phyloP scores from a whole-genome alignment of 306 rosid genomes.

The Begonia fuchsioides region DNA sequence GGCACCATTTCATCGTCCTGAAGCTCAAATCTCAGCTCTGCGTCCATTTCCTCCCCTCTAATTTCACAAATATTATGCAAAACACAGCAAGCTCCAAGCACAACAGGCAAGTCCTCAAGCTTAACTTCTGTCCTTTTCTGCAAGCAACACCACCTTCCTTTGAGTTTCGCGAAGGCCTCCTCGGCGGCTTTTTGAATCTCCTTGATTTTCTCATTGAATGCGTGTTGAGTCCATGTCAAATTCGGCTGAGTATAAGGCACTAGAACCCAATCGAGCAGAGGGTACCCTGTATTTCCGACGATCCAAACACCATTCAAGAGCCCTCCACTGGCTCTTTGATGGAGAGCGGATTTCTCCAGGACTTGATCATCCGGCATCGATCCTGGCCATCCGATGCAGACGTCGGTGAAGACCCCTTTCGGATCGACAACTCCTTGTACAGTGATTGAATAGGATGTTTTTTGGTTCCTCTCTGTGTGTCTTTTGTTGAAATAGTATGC shows the following conservation, averaged over 20 bases:
- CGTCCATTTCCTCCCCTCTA: conserved; percentile 52
- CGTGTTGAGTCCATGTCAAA: conserved; percentile 85
- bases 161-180: conserved; percentile 63
- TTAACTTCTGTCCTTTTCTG: conserved; percentile 86
- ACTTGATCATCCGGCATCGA: conserved; percentile 54
- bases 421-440: conserved; percentile 69
- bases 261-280: conserved; percentile 53
- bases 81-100: conserved; percentile 90
- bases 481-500: conserved; percentile 65
- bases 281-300: conserved; percentile 52
- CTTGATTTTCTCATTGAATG: conserved; percentile 80
- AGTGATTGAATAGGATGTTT: conserved; percentile 62
- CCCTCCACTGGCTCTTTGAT: conserved; percentile 35
- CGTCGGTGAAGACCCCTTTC: conserved; percentile 48
- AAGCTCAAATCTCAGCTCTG: conserved; percentile 33
- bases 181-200: conserved; percentile 54
- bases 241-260: conserved; percentile 55
- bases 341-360: conserved; percentile 44
- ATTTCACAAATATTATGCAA: conserved; percentile 82
- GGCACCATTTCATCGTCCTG: conserved; percentile 76
- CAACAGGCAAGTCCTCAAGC: conserved; percentile 72
- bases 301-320: conserved; percentile 52
- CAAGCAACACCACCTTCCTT: conserved; percentile 84
- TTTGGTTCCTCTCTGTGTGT: conserved; percentile 72
- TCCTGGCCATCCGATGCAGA: conserved; percentile 78